Evolutionary conservation across 805 yeast species (phyloP).

Genomic region (Jamesozyma rosinii): DNA sequence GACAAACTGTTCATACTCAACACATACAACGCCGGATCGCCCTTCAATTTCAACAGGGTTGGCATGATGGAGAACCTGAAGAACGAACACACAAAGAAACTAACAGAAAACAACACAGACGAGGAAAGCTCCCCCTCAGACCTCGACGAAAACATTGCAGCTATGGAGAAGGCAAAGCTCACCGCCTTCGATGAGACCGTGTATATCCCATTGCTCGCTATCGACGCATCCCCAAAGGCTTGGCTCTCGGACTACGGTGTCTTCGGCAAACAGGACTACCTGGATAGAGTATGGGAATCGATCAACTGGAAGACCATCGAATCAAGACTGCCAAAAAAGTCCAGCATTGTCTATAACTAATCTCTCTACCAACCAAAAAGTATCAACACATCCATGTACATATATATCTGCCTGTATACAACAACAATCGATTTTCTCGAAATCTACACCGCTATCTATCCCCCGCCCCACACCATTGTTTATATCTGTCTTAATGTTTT

Average conservation of each 20-base stretch:
- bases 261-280: slow-evolving; percentile 56
- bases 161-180: slow-evolving; percentile 35
- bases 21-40: slow-evolving; percentile 86
- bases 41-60: slow-evolving; percentile 50
- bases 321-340: slow-evolving; percentile 33
- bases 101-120: slow-evolving; percentile 3
- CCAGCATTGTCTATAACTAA: slow-evolving; percentile 2
- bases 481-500: no score
- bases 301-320: slow-evolving; percentile 64
- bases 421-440: no score
- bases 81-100: slow-evolving; percentile 4
- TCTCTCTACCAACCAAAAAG: background rate
- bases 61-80: slow-evolving; percentile 13
- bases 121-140: background rate
- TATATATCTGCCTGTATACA: background rate
- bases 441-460: no score
- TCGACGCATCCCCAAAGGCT: slow-evolving; percentile 64
- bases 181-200: slow-evolving; percentile 17
- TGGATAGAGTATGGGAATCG: slow-evolving; percentile 58
- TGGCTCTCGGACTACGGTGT: slow-evolving; percentile 71
- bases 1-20: slow-evolving; percentile 58
- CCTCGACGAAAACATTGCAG: background rate
- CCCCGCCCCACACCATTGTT: no score
- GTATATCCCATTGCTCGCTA: slow-evolving; percentile 53
- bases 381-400: background rate